Evolutionary conservation across 768 basidiomycete genomes (phyloP).

Genomic region (Tephrocybe sp.): DNA sequence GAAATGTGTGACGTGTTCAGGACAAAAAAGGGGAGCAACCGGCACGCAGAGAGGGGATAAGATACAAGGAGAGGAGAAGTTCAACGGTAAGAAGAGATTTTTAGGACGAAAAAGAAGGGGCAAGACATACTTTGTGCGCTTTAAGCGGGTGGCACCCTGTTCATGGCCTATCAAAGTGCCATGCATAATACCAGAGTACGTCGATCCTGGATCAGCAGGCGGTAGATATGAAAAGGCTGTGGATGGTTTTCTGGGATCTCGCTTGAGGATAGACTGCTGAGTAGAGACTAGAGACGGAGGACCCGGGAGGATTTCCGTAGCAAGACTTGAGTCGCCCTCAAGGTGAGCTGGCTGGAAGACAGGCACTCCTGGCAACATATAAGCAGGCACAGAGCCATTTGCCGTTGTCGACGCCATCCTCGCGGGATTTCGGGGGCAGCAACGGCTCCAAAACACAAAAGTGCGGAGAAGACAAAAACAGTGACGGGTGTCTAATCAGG

Average conservation of each 20-base stretch:
- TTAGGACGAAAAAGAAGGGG: constrained; percentile 11
- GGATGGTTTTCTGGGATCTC: constrained; percentile 78
- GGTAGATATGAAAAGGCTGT: constrained; percentile 78
- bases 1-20: constrained; percentile 17
- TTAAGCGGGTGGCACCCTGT: constrained; percentile 65
- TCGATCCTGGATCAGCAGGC: constrained; percentile 83
- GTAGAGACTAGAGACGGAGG: constrained; percentile 75
- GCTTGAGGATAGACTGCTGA: constrained; percentile 71
- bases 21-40: constrained; percentile 21
- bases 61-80: constrained; percentile 20
- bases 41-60: constrained; percentile 17
- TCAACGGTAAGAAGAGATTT: constrained; percentile 20
- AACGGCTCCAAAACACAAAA: constrained; percentile 15
- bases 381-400: constrained; percentile 55
- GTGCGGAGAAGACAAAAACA: constrained; percentile 18
- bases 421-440: constrained; percentile 22
- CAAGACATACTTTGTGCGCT: constrained; percentile 67
- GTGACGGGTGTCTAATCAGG: constrained; percentile 15
- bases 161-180: constrained; percentile 65
- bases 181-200: constrained; percentile 77
- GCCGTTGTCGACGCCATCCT: constrained; percentile 76
- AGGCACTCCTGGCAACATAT: constrained; percentile 70
- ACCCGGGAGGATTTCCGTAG: constrained; percentile 89
- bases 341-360: constrained; percentile 78
- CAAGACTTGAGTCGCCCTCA: constrained; percentile 78